Evolutionary conservation across 257 asterid genomes (phyloP).

Genomic region (Fraxinus excelsior): DNA sequence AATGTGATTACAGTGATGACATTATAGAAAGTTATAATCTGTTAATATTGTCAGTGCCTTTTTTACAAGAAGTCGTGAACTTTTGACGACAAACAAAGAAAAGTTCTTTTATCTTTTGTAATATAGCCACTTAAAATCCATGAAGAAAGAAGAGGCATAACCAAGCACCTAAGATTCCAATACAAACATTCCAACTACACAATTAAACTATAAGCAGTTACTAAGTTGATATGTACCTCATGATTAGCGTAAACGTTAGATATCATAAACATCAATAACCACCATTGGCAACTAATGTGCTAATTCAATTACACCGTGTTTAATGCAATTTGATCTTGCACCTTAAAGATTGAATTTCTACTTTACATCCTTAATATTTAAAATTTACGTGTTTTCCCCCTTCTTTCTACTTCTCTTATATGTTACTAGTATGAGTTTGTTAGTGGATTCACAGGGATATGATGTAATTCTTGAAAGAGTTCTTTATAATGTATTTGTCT

Average conservation of each 20-base stretch:
- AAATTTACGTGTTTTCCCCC: too few relatives aligned
- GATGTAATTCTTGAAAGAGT: too few relatives aligned
- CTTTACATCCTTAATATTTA: too few relatives aligned
- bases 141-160: slow-evolving; percentile 9
- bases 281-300: background rate
- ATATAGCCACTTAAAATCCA: slow-evolving; percentile 11
- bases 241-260: background rate
- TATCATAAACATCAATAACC: background rate
- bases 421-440: too few relatives aligned
- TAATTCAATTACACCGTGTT: background rate
- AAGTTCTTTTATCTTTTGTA: slow-evolving; percentile 14
- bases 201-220: slow-evolving; percentile 19
- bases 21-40: background rate
- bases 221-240: background rate
- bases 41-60: background rate
- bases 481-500: background rate
- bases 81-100: background rate
- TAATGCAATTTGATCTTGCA: background rate
- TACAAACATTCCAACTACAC: slow-evolving; percentile 12
- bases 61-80: background rate
- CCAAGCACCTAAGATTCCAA: slow-evolving; percentile 13
- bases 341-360: slow-evolving; percentile 9
- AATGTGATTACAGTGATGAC: slow-evolving; percentile 9
- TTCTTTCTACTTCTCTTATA: too few relatives aligned
- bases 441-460: too few relatives aligned